Percentiles rank a stretch among this genome's conserved stretches.
phyloP scores from a whole-genome alignment of 129 eudicot genomes.

The Ambrosia artemisiifolia region DNA sequence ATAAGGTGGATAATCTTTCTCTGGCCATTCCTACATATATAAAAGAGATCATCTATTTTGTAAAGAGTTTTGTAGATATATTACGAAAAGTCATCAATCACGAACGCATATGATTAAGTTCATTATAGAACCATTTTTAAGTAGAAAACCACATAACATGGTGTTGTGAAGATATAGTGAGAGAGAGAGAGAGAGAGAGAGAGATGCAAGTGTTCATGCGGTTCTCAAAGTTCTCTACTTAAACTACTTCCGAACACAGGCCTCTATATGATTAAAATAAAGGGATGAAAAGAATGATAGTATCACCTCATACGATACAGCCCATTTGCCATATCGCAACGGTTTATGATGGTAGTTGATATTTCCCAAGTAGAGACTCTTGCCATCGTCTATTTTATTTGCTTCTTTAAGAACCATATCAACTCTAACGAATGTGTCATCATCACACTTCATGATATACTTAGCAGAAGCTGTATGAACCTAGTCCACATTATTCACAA shows the following conservation, averaged over 20 bases:
- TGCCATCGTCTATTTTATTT: conserved; percentile 29
- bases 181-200: too few species aligned
- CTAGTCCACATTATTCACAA: conserved; percentile 31
- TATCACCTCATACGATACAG: conserved; percentile 49
- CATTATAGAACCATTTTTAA: too few species aligned
- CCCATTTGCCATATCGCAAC: conserved; percentile 54
- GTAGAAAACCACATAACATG: too few species aligned
- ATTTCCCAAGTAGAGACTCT: conserved; percentile 69
- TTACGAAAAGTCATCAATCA: not conserved
- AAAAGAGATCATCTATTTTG: not conserved
- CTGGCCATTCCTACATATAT: conserved; percentile 78
- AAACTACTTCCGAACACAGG: too few species aligned
- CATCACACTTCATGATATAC: conserved; percentile 92
- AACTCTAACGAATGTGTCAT: conserved; percentile 77
- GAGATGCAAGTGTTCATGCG: not conserved
- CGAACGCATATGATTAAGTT: not conserved
- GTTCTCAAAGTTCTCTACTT: not conserved
- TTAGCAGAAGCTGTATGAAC: conserved; percentile 50
- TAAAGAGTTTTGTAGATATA: not conserved
- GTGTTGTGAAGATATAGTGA: too few species aligned
- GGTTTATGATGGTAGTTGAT: conserved; percentile 77
- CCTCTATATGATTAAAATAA: not conserved
- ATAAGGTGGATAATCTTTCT: conserved; percentile 80
- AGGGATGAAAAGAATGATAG: not conserved
- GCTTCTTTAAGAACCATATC: conserved; percentile 62